These are phyloP conservation scores for Millerozyma miso DNA, from an alignment of 805 yeast genomes.

Conservation along the genomic window DNA sequence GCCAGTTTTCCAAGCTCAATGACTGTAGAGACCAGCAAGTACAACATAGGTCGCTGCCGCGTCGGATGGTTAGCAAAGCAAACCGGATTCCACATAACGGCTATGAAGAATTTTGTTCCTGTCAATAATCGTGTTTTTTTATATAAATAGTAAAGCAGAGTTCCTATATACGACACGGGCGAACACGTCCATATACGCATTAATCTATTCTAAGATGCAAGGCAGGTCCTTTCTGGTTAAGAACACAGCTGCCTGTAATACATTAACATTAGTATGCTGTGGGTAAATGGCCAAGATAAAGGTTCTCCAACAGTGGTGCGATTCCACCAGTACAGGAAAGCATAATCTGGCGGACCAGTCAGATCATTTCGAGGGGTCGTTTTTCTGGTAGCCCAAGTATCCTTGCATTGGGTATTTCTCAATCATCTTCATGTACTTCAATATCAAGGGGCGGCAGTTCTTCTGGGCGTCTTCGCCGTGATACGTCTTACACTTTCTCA, in stretches of 20 bases:
- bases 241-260: not conserved
- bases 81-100: too few species aligned
- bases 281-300: not conserved
- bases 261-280: not conserved
- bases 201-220: not conserved
- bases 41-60: too few species aligned
- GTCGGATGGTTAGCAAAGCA: too few species aligned
- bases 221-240: not conserved
- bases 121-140: not conserved
- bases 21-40: too few species aligned
- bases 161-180: not conserved
- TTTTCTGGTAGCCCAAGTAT: slow-evolving; percentile 81
- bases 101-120: too few species aligned
- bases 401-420: slow-evolving; percentile 68
- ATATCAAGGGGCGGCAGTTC: slow-evolving; percentile 76
- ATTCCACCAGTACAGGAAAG: not conserved
- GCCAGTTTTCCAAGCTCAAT: too few species aligned
- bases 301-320: not conserved
- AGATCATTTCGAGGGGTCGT: slow-evolving; percentile 55
- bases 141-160: not conserved
- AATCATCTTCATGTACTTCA: slow-evolving; percentile 72
- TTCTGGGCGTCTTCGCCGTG: slow-evolving; percentile 49
- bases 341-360: not conserved
- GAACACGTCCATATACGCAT: not conserved
- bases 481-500: slow-evolving; percentile 71